These are phyloP conservation scores for Globisporangium cederbergense DNA, from an alignment of 352 stramenopile genomes.

Conservation along the genomic window DNA sequence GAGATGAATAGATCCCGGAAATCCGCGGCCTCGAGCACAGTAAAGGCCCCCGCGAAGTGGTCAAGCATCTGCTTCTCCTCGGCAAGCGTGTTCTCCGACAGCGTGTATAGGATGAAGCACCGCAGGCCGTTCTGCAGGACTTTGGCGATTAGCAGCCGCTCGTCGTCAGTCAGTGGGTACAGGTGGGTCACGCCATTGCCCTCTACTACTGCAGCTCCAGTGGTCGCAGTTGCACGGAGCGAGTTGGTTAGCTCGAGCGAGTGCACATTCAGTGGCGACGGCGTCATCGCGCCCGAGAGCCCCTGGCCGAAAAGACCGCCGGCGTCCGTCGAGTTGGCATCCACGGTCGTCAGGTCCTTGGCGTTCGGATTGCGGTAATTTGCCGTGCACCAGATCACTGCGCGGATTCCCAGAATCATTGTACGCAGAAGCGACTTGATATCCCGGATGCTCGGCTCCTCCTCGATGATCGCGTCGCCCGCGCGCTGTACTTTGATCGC, in stretches of 20 bases:
- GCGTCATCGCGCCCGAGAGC: slow-evolving; percentile 11
- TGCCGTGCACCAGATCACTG: slow-evolving; percentile 97
- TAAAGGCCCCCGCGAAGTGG: slow-evolving; percentile 96
- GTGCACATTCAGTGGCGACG: slow-evolving; percentile 18
- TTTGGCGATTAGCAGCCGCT: slow-evolving; percentile 91
- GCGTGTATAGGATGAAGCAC: slow-evolving; percentile 92
- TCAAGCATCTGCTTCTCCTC: slow-evolving; percentile 96
- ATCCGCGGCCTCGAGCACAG: slow-evolving; percentile 93
- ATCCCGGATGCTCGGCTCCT: slow-evolving; percentile 84
- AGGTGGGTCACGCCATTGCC: slow-evolving; percentile 34
- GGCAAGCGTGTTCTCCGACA: slow-evolving; percentile 82
- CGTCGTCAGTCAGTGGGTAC: slow-evolving; percentile 90
- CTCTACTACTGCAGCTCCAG: slow-evolving; percentile 4
- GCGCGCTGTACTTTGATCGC: slow-evolving; percentile 44
- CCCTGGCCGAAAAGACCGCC: slow-evolving; percentile 11
- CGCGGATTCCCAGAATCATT: slow-evolving; percentile 98
- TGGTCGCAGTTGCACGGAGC: slow-evolving; percentile 1
- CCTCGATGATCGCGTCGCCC: slow-evolving; percentile 58
- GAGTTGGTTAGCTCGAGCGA: slow-evolving; percentile 14
- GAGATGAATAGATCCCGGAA: slow-evolving; percentile 89
- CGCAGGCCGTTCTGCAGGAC: slow-evolving; percentile 92
- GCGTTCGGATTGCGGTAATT: slow-evolving; percentile 90
- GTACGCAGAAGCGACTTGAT: slow-evolving; percentile 93
- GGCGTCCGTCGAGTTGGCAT: slow-evolving; percentile 41
- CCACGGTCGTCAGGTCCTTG: slow-evolving; percentile 78